Evolutionary conservation across 257 asterid species (phyloP), one percentile per base, ranked within the genome.

Genomic region (Solanum ossicruentum): DNA sequence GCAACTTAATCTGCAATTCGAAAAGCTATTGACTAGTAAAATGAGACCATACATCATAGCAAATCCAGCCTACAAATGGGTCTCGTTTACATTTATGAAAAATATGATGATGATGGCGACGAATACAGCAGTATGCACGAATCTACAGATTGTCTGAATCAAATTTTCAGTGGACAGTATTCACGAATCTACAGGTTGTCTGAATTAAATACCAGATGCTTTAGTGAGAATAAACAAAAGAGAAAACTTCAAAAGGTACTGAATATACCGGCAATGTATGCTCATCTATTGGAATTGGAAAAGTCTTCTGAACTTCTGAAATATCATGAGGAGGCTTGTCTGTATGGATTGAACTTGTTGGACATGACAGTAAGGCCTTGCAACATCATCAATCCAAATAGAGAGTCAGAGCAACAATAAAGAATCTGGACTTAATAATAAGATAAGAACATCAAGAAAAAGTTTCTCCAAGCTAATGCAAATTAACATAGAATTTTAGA

Each of bases 321-420:
- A 92, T 91, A 87, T 92, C 97, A 85, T 5, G 83, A 75, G 93
- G 90, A 71, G 91, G 89, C 43, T 86, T 85, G 80, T 92, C 95
- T 26, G 93, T 92, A 36, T 65, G 95, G 87, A 93, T 93, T 71
- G 97, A 93, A 91, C 88, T 92, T 88, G 95, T 93, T 81, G 97
- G 97, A 73, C 97, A 93, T 43, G 94, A 89, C 73, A 93, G 88
- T 81, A 93, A 87, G 86, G 97, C 97, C 96, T 75, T 84, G 87
- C 86, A 89, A 85, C 79, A 90, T 36, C 81, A 84, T 12, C 20
- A 66, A 55, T 70, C 55, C 58, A 61, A 41, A 81, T 39, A 57
- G 84, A 49, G 60, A 81, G 57, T 81, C 51, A 81, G 75, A 60
- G 55, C 41, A 52, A 60, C 21, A 18, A n/a, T 81, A 39, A 81